Evolutionary conservation across 495 filamentous ascomycete species (phyloP).

Genomic region (Podospora didyma): DNA sequence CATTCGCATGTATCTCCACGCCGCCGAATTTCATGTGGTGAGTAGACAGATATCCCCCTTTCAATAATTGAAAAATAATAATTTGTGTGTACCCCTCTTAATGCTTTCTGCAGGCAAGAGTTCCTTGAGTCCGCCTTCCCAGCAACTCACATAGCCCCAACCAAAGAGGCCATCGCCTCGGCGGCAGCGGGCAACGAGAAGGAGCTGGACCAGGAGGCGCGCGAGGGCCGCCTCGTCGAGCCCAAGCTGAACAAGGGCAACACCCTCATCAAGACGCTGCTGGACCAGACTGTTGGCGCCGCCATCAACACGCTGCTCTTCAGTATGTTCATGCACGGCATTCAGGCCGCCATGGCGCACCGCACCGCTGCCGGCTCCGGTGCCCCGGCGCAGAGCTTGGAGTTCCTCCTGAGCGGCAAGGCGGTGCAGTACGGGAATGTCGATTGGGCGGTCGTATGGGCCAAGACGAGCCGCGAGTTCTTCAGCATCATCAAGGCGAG

Average conservation of each 20-base stretch:
- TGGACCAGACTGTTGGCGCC: slow-evolving; percentile 79
- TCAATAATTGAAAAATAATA: too few species aligned
- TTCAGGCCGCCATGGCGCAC: slow-evolving; percentile 36
- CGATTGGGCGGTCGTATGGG: slow-evolving; percentile 30
- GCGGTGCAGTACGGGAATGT: slow-evolving; percentile 30
- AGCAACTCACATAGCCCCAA: slow-evolving; percentile 35
- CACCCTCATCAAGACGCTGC: slow-evolving; percentile 71
- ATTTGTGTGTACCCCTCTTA: too few species aligned
- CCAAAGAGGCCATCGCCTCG: slow-evolving; percentile 30
- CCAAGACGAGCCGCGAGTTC: slow-evolving; percentile 52
- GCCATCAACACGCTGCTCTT: slow-evolving; percentile 76
- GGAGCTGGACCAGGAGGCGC: slow-evolving; percentile 38
- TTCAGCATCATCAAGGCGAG: slow-evolving; percentile 67
- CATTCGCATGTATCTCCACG: slow-evolving; percentile 69
- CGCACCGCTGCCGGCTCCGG: slow-evolving; percentile 1
- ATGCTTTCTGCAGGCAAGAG: slow-evolving; percentile 35
- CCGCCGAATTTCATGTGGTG: slow-evolving; percentile 92
- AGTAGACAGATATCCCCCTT: slow-evolving; percentile 16
- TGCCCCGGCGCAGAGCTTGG: slow-evolving; percentile 14
- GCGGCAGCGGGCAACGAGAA: slow-evolving; percentile 38
- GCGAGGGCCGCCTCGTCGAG: slow-evolving; percentile 38
- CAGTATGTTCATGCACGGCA: slow-evolving; percentile 41
- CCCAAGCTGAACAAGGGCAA: slow-evolving; percentile 60
- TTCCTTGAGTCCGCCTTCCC: slow-evolving; percentile 50
- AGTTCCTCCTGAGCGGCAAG: slow-evolving; percentile 17